Conservation (phyloP, 345 rosid genomes). For the Eutrema yunnanense region DNA sequence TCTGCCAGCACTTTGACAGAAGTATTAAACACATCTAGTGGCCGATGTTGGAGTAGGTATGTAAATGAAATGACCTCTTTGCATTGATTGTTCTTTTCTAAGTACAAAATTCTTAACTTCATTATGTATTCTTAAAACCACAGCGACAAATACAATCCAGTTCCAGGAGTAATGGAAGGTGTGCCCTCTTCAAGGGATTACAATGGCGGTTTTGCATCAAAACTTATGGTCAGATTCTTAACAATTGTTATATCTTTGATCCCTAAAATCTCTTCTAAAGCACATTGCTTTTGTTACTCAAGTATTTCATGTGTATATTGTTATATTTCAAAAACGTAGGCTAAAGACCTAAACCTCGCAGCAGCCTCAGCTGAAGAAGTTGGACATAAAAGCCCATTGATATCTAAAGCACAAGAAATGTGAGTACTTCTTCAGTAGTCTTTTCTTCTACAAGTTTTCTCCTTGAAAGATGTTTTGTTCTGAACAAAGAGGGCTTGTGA, state of each 20-base stretch:
- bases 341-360: slow-evolving; percentile 76
- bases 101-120: not conserved
- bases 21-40: slow-evolving; percentile 84
- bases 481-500: not conserved
- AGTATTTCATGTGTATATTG: not conserved
- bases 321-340: slow-evolving; percentile 41
- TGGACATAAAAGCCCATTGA: slow-evolving; percentile 45
- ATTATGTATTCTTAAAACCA: slow-evolving; percentile 4
- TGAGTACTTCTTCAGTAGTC: slow-evolving; percentile 33
- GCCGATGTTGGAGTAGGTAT: slow-evolving; percentile 94
- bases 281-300: not conserved
- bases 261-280: not conserved
- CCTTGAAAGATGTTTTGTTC: not conserved
- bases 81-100: not conserved
- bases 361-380: slow-evolving; percentile 58
- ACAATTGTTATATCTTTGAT: not conserved
- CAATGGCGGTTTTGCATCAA: slow-evolving; percentile 70
- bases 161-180: slow-evolving; percentile 95
- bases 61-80: not conserved
- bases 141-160: slow-evolving; percentile 91
- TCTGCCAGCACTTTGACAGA: slow-evolving; percentile 57
- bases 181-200: slow-evolving; percentile 87
- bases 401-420: slow-evolving; percentile 62
- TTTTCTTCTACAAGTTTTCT: not conserved
- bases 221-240: slow-evolving; percentile 64